phyloP scores from a whole-genome alignment of 2,329 filamentous ascomycete species.

The Aspergillus sojae region DNA sequence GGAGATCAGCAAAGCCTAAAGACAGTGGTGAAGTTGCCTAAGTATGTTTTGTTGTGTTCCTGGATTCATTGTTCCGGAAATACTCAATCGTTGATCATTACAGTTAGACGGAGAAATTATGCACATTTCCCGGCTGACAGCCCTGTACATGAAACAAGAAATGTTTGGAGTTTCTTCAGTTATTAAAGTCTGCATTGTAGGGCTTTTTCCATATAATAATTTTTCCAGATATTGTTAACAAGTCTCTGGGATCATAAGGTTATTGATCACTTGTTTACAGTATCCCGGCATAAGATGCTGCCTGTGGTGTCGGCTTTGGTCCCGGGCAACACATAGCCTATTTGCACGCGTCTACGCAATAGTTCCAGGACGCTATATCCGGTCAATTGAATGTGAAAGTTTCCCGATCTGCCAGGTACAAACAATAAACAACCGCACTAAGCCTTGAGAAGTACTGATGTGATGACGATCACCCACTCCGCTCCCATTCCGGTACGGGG shows the following conservation, averaged over 20 bases:
- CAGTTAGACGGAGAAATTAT: conserved; percentile 5
- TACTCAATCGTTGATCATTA: not conserved
- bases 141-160: conserved; percentile 11
- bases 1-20: not conserved
- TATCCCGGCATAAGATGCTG: no score
- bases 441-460: not conserved
- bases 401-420: not conserved
- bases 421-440: not conserved
- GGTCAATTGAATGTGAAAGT: not conserved
- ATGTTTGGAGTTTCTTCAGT: conserved; percentile 8
- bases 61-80: not conserved
- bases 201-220: not conserved
- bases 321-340: not conserved
- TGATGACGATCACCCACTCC: conserved; percentile 19
- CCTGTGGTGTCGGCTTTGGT: not conserved
- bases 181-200: no score
- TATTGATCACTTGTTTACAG: no score
- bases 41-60: not conserved
- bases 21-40: not conserved
- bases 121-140: not conserved
- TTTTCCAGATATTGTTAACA: not conserved
- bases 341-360: not conserved
- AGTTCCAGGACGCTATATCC: not conserved
- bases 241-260: no score
- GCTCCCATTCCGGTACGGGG: conserved; percentile 20